Evolutionary conservation across 225 moss, liverwort and hornwort species (phyloP).

Genomic region (Sphagnum tenellum): DNA sequence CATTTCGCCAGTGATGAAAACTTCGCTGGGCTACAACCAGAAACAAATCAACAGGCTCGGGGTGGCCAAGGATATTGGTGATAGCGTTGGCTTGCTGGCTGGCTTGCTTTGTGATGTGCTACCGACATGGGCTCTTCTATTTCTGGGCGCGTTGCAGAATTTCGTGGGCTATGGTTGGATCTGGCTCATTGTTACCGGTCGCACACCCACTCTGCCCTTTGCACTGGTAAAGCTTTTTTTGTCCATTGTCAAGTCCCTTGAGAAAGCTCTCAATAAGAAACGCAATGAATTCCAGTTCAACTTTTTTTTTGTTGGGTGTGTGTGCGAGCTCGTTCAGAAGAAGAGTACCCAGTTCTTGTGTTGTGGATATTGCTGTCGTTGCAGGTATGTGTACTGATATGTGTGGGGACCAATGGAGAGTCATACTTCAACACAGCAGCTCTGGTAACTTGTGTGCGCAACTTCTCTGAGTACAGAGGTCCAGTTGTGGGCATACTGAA

Average conservation of each 20-base stretch:
- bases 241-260: too few species aligned
- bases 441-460: conserved; percentile 63
- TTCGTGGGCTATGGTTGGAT: conserved; percentile 43
- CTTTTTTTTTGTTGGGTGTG: too few species aligned
- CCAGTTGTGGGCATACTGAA: conserved; percentile 67
- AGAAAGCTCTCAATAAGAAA: too few species aligned
- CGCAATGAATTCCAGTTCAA: too few species aligned
- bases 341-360: too few species aligned
- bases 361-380: conserved; percentile 5
- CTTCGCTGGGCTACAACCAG: conserved; percentile 56
- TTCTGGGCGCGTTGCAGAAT: conserved; percentile 40
- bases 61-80: conserved; percentile 76
- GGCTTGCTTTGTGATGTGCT: conserved; percentile 56
- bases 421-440: conserved; percentile 47
- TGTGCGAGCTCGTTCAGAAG: too few species aligned
- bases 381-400: conserved; percentile 56
- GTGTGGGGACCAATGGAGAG: conserved; percentile 30
- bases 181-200: conserved; percentile 53
- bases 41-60: conserved; percentile 49
- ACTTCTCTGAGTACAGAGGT: conserved; percentile 54
- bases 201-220: conserved; percentile 39
- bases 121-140: conserved; percentile 54
- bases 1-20: conserved; percentile 75
- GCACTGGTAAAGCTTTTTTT: background rate
- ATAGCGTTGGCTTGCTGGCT: conserved; percentile 57